A percentile compares a stretch with the other conserved stretches of the same genome.
These are phyloP conservation scores for Ceratopteris richardii DNA, from an alignment of 75 land plant species.

Conservation along the genomic window DNA sequence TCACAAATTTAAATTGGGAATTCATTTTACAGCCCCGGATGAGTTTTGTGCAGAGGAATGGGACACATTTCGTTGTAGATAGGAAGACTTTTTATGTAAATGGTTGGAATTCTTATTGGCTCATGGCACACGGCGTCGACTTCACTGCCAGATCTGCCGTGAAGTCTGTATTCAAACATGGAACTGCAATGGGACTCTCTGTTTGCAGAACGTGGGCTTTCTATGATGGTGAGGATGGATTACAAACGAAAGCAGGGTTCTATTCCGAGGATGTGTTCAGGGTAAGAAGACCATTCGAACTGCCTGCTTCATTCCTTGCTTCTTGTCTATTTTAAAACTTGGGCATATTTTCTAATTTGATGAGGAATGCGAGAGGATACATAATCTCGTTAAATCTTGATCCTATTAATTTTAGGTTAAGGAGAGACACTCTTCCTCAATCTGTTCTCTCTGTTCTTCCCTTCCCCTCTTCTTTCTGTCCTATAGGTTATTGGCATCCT, in stretches of 20 bases:
- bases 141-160: constrained; percentile 40
- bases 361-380: no score
- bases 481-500: no score
- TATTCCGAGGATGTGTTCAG: constrained; percentile 65
- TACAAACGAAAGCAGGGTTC: constrained; percentile 59
- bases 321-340: no score
- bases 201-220: constrained; percentile 96
- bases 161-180: constrained; percentile 31
- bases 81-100: constrained; percentile 61
- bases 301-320: no score
- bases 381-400: no score
- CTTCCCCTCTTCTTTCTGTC: no score
- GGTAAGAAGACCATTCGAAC: constrained; percentile 29
- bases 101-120: constrained; percentile 96
- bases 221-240: constrained; percentile 68
- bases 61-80: constrained; percentile 58
- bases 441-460: no score
- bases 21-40: constrained; percentile 12
- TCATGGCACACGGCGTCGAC: constrained; percentile 59
- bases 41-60: constrained; percentile 62
- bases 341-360: no score
- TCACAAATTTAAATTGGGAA: not conserved
- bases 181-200: constrained; percentile 67
- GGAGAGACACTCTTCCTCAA: no score
- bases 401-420: no score